Evolutionary conservation across 768 basidiomycete species (phyloP), one percentile per base, ranked within the genome.

Genomic region (Megacollybia marginata): DNA sequence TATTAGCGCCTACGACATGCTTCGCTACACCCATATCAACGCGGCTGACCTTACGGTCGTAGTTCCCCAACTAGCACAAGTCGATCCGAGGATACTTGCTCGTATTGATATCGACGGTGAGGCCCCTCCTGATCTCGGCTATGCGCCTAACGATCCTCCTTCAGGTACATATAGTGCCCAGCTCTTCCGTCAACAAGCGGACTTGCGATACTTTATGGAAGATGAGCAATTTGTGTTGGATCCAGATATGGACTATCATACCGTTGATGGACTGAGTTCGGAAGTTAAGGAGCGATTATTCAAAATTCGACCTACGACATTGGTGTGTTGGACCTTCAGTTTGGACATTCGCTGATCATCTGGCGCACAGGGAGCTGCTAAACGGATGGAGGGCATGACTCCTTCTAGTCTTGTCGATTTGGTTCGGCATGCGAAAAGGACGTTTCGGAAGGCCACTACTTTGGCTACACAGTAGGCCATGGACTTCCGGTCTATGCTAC

Each of bases 211-310:
- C 11, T 94, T 93, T 67, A 69, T 80, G 57, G 76, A 82, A 48
- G 90, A 94, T 51, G 91, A 93, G 60, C 71, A 75, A 12, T 72
- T 93, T 18, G 42, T 72, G 20, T 76, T 94, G 19, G 82, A 88
- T 56, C 76, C 83, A 0, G 57, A 75, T 32, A 74, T 92, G 66
- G 83, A 93, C 60, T 95, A 92, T 57, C 58, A 65, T 1, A 47
- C 62, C 4, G 72, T 95, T 0, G 64, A 67, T 1, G 88, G 89
- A 0, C 65, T 95, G 51, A 92, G 88, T 57, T 74, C 74, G 15
- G 92, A 94, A 62, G 80, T 90, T 10, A 72, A 72, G 53, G 84
- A 91, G 58, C 71, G 81, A 38, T 64, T 95, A 33, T 69, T 65
- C 42, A 65, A 58, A 4, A 75, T 85, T 2, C 67, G 77, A 46